Percentiles rank a stretch among this genome's conserved stretches.
Conservation (phyloP, 768 basidiomycete species). For the Russula foetens region DNA sequence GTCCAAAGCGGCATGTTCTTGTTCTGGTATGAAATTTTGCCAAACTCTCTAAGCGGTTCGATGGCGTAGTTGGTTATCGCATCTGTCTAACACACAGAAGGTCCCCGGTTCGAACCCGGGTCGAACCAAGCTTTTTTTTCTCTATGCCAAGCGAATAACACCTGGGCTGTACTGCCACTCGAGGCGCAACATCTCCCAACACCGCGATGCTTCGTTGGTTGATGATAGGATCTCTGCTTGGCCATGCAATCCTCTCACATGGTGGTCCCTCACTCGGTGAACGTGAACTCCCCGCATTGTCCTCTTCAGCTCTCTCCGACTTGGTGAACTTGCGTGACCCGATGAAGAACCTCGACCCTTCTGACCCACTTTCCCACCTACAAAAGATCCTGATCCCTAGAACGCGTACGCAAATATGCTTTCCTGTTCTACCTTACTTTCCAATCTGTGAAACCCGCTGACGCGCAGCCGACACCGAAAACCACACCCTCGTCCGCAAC, state of each 20-base stretch:
- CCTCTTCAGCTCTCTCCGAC: conserved; percentile 40
- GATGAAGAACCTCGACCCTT: conserved; percentile 56
- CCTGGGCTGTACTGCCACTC: neutral
- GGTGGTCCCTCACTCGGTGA: conserved; percentile 28
- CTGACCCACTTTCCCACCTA: conserved; percentile 61
- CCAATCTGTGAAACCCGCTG: neutral
- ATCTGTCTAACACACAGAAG: conserved; percentile 55
- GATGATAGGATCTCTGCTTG: neutral
- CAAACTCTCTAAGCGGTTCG: conserved; percentile 25
- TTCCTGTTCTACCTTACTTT: conserved; percentile 1
- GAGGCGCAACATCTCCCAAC: no score
- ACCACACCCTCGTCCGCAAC: conserved; percentile 73
- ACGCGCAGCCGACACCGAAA: conserved; percentile 54
- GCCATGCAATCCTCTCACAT: conserved; percentile 20
- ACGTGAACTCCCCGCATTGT: conserved; percentile 36
- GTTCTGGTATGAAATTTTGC: no score
- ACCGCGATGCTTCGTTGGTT: neutral
- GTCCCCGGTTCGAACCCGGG: conserved; percentile 22
- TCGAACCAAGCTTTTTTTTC: conserved; percentile 6
- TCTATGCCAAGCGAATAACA: no score
- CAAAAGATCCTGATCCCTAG: conserved; percentile 84
- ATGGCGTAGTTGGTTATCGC: conserved; percentile 75
- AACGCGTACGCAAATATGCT: conserved; percentile 43
- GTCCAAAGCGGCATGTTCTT: no score
- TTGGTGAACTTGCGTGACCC: conserved; percentile 56